Base-by-base conservation (phyloP, 306 rosid genomes). In the Prunus davidiana region DNA sequence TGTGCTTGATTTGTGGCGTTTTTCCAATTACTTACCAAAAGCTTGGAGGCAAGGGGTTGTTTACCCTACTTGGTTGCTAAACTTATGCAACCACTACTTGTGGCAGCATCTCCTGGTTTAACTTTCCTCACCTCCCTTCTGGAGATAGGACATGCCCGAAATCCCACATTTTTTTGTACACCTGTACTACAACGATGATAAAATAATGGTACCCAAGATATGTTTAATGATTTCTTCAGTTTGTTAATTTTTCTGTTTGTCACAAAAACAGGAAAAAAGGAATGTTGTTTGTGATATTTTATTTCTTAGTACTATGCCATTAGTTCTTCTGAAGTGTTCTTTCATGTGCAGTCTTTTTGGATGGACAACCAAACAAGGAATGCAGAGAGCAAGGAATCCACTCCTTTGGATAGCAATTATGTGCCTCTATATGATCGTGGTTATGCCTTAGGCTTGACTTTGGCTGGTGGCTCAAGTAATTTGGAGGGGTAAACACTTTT, bases 341-440 rank as follows among this genome's bases (percentile, higher is more conserved):
- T 83, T 77, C n/a, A 47, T 66, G n/a, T 85, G 91, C 92, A 96
- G 99, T 78, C 97, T 51, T 96, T 91, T 87, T 92, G 97, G 99
- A 87, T 92, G 83, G 98, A 96, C 81, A 88, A 89, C 84, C 90
- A 88, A 77, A 80, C 82, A 73, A 63, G 74, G 72, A 84, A 84
- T 65, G 93, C 82, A 72, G 80, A 80, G 81, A 78, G 71, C 63
- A 81, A 58, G 60, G 84, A 82, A 70, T 83, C 79, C 55, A 61
- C 76, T 73, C 88, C 93, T 65, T 80, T 92, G 82, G 97, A 91
- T 87, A 67, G 81, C 83, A 87, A 80, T 78, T 83, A 81, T 20
- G 97, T 88, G 82, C 99, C 99, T 58, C 86, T 91, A 15, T 96
- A 96, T 86, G 99, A 96, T 80, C 97, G 99, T 1, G 97, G 98